Evolutionary conservation across 352 stramenopile species (phyloP).

Genomic region (Globisporangium nunn): DNA sequence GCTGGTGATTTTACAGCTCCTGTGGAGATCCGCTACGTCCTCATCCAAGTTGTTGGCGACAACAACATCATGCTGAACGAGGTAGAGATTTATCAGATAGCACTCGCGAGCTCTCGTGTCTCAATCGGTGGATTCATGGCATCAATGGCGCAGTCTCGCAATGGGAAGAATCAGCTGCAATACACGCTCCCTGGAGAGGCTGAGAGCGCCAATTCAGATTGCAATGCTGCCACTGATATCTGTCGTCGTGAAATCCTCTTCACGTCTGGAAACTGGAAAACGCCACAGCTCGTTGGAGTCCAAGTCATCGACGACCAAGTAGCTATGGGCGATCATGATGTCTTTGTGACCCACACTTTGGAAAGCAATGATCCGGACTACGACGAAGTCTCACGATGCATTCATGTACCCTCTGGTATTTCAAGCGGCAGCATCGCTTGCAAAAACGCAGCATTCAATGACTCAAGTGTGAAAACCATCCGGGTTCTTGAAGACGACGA

Average conservation of each 20-base stretch:
- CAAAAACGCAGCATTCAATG: slow-evolving; percentile 31
- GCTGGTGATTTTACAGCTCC: slow-evolving; percentile 23
- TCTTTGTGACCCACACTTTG: slow-evolving; percentile 37
- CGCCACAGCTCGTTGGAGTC: slow-evolving; percentile 28
- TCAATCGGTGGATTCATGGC: slow-evolving; percentile 50
- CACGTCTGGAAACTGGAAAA: slow-evolving; percentile 46
- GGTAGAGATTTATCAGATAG: slow-evolving; percentile 56
- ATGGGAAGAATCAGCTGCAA: slow-evolving; percentile 40
- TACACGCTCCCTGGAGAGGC: slow-evolving; percentile 18
- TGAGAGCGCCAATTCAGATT: slow-evolving; percentile 18
- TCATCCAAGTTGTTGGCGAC: slow-evolving; percentile 47
- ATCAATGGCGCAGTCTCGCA: slow-evolving; percentile 21
- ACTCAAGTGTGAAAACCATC: slow-evolving; percentile 41
- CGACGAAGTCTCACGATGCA: slow-evolving; percentile 24
- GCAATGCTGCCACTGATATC: slow-evolving; percentile 25
- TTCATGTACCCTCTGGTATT: neutral
- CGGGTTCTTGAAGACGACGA: slow-evolving; percentile 57
- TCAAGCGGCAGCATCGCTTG: slow-evolving; percentile 14
- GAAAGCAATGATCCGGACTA: slow-evolving; percentile 44
- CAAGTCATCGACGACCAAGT: slow-evolving; percentile 42
- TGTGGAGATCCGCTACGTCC: slow-evolving; percentile 33
- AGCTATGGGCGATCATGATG: slow-evolving; percentile 37
- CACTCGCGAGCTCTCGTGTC: slow-evolving; percentile 41
- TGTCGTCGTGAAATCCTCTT: slow-evolving; percentile 58
- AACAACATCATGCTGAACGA: slow-evolving; percentile 57